Conservation (phyloP, 108 stramenopile species). For the Nitzschia palea region DNA sequence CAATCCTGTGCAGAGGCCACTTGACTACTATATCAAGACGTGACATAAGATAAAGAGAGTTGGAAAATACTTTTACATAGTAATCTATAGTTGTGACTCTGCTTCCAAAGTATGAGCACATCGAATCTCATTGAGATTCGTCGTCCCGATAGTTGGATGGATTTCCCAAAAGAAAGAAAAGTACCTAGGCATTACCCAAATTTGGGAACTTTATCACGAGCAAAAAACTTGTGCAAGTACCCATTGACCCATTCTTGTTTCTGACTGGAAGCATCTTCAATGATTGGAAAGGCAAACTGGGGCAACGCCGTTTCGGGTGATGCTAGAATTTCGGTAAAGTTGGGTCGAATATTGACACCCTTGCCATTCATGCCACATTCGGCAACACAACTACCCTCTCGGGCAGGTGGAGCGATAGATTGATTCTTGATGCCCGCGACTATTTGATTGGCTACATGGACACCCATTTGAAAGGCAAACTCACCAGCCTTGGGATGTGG, state of each 20-base stretch:
- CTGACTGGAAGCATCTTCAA: background rate
- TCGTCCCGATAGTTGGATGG: too few relatives aligned
- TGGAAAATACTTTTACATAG: too few relatives aligned
- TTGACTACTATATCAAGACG: too few relatives aligned
- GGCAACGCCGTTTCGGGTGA: background rate
- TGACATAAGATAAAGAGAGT: too few relatives aligned
- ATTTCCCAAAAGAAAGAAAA: too few relatives aligned
- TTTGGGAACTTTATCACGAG: background rate
- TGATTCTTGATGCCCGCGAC: background rate
- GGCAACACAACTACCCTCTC: background rate
- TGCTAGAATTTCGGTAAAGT: conserved; percentile 3
- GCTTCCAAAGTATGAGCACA: too few relatives aligned
- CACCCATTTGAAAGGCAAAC: conserved; percentile 4
- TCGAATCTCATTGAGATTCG: too few relatives aligned
- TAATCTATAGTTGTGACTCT: too few relatives aligned
- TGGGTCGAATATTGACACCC: background rate
- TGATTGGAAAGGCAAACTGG: background rate
- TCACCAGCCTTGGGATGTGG: conserved; percentile 17
- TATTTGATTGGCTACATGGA: conserved; percentile 9
- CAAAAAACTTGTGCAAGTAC: background rate
- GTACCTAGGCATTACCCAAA: too few relatives aligned
- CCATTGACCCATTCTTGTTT: background rate
- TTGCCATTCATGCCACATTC: conserved; percentile 1
- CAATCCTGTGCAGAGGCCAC: too few relatives aligned
- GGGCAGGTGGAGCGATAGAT: background rate